Base-by-base conservation (phyloP, 768 basidiomycete species). In the Tricholoma sp. region DNA sequence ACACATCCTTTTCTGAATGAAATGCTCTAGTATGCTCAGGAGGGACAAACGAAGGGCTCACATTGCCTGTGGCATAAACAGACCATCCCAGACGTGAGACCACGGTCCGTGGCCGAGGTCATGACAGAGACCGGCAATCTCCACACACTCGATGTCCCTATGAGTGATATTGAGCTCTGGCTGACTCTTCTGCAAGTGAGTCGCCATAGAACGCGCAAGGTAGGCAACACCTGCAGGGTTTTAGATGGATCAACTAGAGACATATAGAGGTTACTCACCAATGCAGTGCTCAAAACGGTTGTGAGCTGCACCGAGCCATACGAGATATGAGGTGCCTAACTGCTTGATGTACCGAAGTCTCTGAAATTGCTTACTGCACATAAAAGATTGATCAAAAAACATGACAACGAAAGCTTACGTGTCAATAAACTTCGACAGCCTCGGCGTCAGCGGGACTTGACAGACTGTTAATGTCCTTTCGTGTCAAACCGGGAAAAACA, bases 91-190 rank as follows among this genome's bases (percentile, higher is more conserved):
- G 7, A 93, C 85, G 66, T 94, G 91, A 57, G 84, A 87, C 84
- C 88, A 92, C 0, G 91, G 91, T 0, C 91, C 91, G 63, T 92
- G 91, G 0, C 89, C 91, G 3, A 93, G 80, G 67, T 93, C 91
- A 61, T 93, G 91, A 55, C 90, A 91, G 2, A 92, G 74, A 0
- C 89, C 91, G 0, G 91, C 91, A 20, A 93, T 73, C 56, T 88
- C 85, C 15, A 93, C 85, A 57, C 91, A 93, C 50, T 77, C 76
- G 31, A 92, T 75, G 57, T 94, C 89, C 17, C 89, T 78, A 44
- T 85, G 77, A 0, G 83, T 85, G 56, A 93, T 90, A 0, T 70
- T 71, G 1, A 93, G 77, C 9, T 80, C 72, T 0, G 81, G 82
- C 58, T 94, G 91, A 6, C 67, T 74, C 12, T 72, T 64, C 56